Conservation (phyloP, 2,329 filamentous ascomycete species). For the Aspergillus pseudoviridinutans region DNA sequence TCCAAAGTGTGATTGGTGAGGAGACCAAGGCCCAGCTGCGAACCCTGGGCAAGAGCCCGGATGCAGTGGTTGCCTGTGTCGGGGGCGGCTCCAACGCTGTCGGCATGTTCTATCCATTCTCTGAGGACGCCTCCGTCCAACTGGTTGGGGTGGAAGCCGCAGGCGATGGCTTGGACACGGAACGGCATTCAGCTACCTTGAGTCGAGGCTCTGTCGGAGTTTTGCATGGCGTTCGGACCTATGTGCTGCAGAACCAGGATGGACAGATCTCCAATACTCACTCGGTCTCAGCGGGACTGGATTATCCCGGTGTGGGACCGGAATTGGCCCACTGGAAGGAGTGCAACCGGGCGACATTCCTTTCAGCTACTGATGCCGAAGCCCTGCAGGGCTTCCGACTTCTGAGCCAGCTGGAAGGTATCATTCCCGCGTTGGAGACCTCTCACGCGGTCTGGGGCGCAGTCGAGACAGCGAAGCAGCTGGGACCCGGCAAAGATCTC, state of each 20-base stretch:
- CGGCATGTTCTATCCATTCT: conserved; percentile 96
- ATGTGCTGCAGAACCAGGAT: conserved; percentile 82
- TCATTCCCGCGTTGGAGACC: conserved; percentile 90
- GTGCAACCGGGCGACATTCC: conserved; percentile 72
- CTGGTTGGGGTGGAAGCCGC: conserved; percentile 90
- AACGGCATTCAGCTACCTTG: conserved; percentile 78
- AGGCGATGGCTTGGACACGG: conserved; percentile 79
- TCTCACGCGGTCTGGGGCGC: conserved; percentile 86
- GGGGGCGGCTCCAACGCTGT: conserved; percentile 89
- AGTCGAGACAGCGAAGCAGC: conserved; percentile 80
- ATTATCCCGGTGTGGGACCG: conserved; percentile 93
- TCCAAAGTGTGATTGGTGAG: conserved; percentile 90
- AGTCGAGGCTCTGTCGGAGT: conserved; percentile 81
- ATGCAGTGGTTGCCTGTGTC: conserved; percentile 94
- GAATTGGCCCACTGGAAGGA: conserved; percentile 92
- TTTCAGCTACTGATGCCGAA: conserved; percentile 82
- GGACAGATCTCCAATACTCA: conserved; percentile 90
- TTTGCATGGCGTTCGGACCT: conserved; percentile 90
- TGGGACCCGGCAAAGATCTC: conserved; percentile 77
- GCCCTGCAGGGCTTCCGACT: conserved; percentile 81
- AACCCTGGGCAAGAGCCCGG: conserved; percentile 77
- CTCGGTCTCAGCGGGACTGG: conserved; percentile 87
- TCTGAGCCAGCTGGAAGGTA: conserved; percentile 82
- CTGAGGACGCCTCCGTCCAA: conserved; percentile 73
- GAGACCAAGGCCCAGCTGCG: conserved; percentile 90